phyloP scores from a whole-genome alignment of 345 rosid species.

The Tarenaya hassleriana region DNA sequence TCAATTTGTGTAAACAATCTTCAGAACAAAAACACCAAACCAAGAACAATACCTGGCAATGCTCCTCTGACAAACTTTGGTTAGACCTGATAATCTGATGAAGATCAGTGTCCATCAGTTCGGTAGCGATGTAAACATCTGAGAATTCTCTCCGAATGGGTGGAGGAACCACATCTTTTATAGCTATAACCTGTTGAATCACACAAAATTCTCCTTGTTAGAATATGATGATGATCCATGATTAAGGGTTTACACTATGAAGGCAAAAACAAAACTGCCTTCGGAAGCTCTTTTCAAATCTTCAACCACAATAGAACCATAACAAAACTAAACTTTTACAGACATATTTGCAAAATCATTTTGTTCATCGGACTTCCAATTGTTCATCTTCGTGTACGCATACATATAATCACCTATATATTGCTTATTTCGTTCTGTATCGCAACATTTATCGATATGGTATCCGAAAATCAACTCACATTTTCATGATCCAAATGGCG shows the following conservation, averaged over 20 bases:
- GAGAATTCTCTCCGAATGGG: slow-evolving; percentile 70
- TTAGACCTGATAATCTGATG: slow-evolving; percentile 91
- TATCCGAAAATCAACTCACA: slow-evolving; percentile 31
- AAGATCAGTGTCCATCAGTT: slow-evolving; percentile 95
- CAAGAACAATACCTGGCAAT: slow-evolving; percentile 63
- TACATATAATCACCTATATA: too few species aligned
- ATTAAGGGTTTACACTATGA: neutral
- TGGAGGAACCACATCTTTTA: slow-evolving; percentile 93
- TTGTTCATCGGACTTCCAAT: slow-evolving; percentile 5
- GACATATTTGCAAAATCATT: neutral
- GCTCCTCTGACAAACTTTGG: slow-evolving; percentile 86
- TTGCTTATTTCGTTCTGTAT: too few species aligned
- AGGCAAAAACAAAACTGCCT: neutral
- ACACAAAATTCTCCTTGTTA: neutral
- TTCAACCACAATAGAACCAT: neutral
- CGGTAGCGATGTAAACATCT: slow-evolving; percentile 81
- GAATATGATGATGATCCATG: neutral
- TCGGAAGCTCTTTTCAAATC: neutral
- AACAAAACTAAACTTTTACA: neutral
- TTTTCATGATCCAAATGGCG: slow-evolving; percentile 97
- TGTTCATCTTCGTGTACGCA: too few species aligned
- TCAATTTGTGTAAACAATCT: slow-evolving; percentile 1
- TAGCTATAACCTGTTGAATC: slow-evolving; percentile 54
- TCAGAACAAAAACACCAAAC: neutral
- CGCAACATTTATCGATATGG: neutral